Evolutionary conservation across 306 rosid species (phyloP), one percentile per base, ranked within the genome.

Genomic region (Pterocarpus santalinus): DNA sequence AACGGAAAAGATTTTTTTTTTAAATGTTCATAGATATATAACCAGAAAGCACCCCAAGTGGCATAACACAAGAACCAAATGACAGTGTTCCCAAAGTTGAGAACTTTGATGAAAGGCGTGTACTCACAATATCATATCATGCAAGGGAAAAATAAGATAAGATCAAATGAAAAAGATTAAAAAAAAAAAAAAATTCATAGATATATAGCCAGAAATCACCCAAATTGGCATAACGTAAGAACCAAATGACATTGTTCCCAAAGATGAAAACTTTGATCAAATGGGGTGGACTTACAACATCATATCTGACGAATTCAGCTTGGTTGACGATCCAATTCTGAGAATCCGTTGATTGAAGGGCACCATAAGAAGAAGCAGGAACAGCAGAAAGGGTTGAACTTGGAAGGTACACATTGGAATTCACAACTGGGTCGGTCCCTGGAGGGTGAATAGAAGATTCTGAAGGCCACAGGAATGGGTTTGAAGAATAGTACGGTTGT

Each of bases 381-480:
- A 3, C 4, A 46, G 3, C 8, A 46, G 33, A 49, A 49, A 71
- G 4, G 12, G 56, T 32, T 63, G 79, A 52, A 72, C 64, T 80
- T 30, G 32, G 14, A 72, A 71, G 44, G 78, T 64, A 62, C 5
- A 72, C 43, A 41, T 32, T 73, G 8, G 65, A 78, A 84, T 69
- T 77, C 65, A 68, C 63, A 77, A 28, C 39, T 3, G 88, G 89
- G 67, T 88, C 85, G 39, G 88, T 83, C 9, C 91, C 92, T 1
- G 92, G 94, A 13, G 91, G 92, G 46, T 88, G 86, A 73, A 85
- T 61, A n/a, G 72, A 15, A 16, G 87, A 81, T 75, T 85, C 87
- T 8, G 83, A 58, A 1, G 85, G 88, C 61, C 61, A 70, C 39
- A 72, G 76, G 30, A 70, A 63, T 1, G 86, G 83, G 77, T 44